Base-by-base conservation (phyloP, 169 alveolate species). In the Theileria luwenshuni region DNA sequence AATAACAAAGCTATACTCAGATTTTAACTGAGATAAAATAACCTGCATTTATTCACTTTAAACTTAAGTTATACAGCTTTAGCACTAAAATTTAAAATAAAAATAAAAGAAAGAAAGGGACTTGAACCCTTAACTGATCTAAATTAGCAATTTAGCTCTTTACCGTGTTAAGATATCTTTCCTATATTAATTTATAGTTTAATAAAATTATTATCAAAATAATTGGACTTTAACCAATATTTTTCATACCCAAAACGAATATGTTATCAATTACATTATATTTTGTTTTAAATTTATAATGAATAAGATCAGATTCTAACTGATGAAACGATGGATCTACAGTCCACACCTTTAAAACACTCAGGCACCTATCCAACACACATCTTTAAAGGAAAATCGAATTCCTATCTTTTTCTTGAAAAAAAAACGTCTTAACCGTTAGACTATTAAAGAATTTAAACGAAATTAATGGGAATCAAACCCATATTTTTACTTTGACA, bases 331-430 rank as follows among this genome's bases (percentile, higher is more conserved):
- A 56, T 49, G 72, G 80, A 73, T 77, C 56, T 32, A 43, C 86
- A 77, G 73, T 70, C 80, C 72, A 62, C 35, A 43, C 85, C 85
- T 74, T 73, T 59, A 60, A 73, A 19, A 83, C 86, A 19, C 85
- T 74, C 38, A 74, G 80, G 72, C 21, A 76, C 68, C 59, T 64
- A 42, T 47, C 72, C 64, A 0, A 70, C 2, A 33, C 35, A 75
- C 5, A 7, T 38, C 67, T 74, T 19, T 54, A 74, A 69, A 54
- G 67, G 83, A 42, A 69, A 56, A 12, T 74, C 35, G 21, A 69
- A 42, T 64, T 62, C 64, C 41, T 63, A 59, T 38, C 2, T 2
- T 35, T 65, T 75, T 65, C 25, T 49, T 42, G 67, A 23, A 61
- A 76, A 74, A 38, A 72, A 41, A 79, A 54, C 61, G 69, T 77